Percentiles rank a stretch among this genome's conserved stretches.
phyloP scores from a whole-genome alignment of 495 filamentous ascomycete species.

The Lasiosphaeris hirsuta region DNA sequence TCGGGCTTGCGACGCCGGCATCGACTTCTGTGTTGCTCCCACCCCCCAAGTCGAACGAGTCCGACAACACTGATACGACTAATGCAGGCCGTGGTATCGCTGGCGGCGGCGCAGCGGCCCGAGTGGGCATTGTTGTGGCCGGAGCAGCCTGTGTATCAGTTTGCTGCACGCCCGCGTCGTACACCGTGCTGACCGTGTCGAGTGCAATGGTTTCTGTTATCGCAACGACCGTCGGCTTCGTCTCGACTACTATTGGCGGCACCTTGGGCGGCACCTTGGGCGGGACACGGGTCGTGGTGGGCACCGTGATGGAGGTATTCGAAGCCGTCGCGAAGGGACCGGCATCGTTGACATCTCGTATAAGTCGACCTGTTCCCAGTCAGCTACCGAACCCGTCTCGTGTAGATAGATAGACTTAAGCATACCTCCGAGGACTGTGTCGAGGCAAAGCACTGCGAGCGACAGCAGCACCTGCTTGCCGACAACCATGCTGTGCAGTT shows the following conservation, averaged over 20 bases:
- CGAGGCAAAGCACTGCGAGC: constrained; percentile 31
- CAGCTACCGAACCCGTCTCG: background rate
- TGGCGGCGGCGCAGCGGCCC: background rate
- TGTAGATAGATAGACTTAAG: background rate
- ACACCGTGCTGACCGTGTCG: too few relatives aligned
- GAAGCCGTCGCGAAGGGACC: too few relatives aligned
- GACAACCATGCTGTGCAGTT: constrained; percentile 27
- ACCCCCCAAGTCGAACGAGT: constrained; percentile 8
- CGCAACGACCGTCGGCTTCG: too few relatives aligned
- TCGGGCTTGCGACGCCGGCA: background rate
- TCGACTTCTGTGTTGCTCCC: background rate
- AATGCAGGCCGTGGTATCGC: background rate
- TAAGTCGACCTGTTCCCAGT: constrained; percentile 4
- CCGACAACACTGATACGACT: background rate
- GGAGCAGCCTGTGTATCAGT: too few relatives aligned
- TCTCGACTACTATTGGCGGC: too few relatives aligned
- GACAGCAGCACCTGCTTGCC: constrained; percentile 28
- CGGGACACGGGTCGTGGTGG: too few relatives aligned
- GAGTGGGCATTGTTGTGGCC: too few relatives aligned
- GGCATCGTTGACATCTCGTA: background rate
- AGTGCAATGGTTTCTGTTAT: too few relatives aligned
- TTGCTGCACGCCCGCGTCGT: too few relatives aligned
- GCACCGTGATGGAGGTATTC: too few relatives aligned
- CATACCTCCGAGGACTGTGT: constrained; percentile 27
- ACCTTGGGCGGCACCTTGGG: too few relatives aligned